Evolutionary conservation across 352 stramenopile species (phyloP), one percentile per base, ranked within the genome.

Genomic region (Phytophthora pinifolia): DNA sequence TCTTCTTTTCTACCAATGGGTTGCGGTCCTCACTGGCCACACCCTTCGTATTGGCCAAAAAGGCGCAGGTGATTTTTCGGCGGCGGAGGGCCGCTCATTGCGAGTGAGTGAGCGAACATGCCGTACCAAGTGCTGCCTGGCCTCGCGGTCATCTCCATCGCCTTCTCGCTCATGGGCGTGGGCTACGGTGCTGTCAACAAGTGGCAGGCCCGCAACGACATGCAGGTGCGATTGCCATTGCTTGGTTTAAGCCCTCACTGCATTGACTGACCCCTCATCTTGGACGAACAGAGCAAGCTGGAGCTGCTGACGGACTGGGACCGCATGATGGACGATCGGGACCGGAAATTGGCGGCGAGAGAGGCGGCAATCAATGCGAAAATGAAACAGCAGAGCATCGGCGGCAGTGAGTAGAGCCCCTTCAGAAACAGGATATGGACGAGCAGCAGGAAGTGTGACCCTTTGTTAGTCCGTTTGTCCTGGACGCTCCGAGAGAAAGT

Each of bases 61-160:
- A 25, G 20, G 1, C 20, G 20, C 20, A 25, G 20, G 20, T 25
- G 20, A 25, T 25, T 25, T 25, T 25, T 25, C 20, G 30, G 30
- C 43, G n/a, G 31, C 17, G 10, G 46, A 46, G 36, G 35, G 42
- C 52, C 52, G 52, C 52, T 54, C 52, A 60, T 60, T 60, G 10
- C 13, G 9, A 3, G 37, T 44, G 20, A 25, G 20, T 3, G 20
- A 25, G 20, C 30, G 12, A 81, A 60, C 14, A 94, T 94, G 83
- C 83, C 83, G 76, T 94, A 91, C 77, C 83, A 94, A 82, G 73
- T 92, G 54, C 56, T 94, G 52, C 81, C 83, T 9, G 83, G 77
- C 44, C 76, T 94, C 58, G 76, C 76, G 62, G 73, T 94, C 46
- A 92, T 94, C 64, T 72, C 68, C 46, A 48, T 71, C 49, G 77